Conservation (phyloP, 768 basidiomycete genomes). For the Hericium coralloides region DNA sequence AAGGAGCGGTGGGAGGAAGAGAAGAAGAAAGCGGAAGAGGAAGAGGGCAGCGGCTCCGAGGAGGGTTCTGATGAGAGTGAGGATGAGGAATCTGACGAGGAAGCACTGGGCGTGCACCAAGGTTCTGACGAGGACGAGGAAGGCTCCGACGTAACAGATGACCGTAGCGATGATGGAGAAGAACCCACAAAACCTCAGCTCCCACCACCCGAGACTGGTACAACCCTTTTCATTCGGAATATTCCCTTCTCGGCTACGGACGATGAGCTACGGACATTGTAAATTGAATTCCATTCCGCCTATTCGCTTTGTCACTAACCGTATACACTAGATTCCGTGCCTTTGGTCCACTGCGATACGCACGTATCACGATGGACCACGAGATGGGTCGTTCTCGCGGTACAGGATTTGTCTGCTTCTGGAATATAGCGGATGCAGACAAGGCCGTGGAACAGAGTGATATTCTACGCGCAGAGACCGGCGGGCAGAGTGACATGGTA, state of each 20-base stretch:
- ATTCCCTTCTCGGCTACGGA: conserved; percentile 89
- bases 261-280: conserved; percentile 84
- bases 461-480: conserved; percentile 54
- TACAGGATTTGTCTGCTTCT: conserved; percentile 95
- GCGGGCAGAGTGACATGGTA: conserved; percentile 28
- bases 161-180: conserved; percentile 23
- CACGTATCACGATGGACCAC: conserved; percentile 79
- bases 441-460: conserved; percentile 77
- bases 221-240: conserved; percentile 91
- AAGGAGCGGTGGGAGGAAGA: conserved; percentile 89
- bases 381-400: conserved; percentile 83
- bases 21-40: conserved; percentile 42
- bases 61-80: conserved; percentile 22
- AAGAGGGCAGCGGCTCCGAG: conserved; percentile 23
- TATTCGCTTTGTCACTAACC: neutral
- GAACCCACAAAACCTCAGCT: conserved; percentile 54
- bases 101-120: conserved; percentile 32
- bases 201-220: conserved; percentile 80
- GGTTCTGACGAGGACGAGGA: conserved; percentile 38
- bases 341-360: conserved; percentile 91
- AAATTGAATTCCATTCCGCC: conserved; percentile 20
- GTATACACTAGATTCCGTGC: conserved; percentile 61
- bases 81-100: conserved; percentile 19
- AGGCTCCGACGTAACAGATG: conserved; percentile 23
- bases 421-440: conserved; percentile 88